These are phyloP conservation scores for Collybia sordida DNA, from an alignment of 768 basidiomycete genomes.

Conservation along the genomic window DNA sequence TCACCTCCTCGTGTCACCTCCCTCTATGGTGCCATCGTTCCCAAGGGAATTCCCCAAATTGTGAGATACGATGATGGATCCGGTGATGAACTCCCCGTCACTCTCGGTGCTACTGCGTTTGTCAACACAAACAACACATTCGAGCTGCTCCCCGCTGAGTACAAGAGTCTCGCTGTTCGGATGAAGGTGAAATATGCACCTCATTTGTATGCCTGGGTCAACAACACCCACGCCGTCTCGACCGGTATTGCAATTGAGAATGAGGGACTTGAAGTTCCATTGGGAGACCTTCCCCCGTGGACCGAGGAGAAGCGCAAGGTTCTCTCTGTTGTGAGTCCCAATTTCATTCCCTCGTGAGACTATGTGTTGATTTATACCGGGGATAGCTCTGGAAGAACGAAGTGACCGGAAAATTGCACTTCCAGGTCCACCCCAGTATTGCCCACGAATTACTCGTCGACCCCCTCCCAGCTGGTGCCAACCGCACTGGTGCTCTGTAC, in stretches of 20 bases:
- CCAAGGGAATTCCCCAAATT: slow-evolving; percentile 60
- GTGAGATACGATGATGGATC: slow-evolving; percentile 85
- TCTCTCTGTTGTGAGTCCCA: slow-evolving; percentile 60
- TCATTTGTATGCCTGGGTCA: slow-evolving; percentile 92
- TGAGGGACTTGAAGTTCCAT: slow-evolving; percentile 69
- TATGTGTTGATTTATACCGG: neutral
- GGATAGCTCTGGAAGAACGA: slow-evolving; percentile 91
- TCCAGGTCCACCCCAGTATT: slow-evolving; percentile 89
- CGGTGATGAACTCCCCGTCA: slow-evolving; percentile 78
- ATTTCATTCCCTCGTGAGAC: neutral
- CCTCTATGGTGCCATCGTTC: slow-evolving; percentile 75
- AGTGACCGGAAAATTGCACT: slow-evolving; percentile 75
- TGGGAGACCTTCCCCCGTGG: slow-evolving; percentile 78
- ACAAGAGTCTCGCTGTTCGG: slow-evolving; percentile 81
- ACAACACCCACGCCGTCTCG: slow-evolving; percentile 64
- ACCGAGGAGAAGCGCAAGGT: slow-evolving; percentile 72
- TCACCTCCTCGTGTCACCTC: slow-evolving; percentile 84
- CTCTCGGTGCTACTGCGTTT: slow-evolving; percentile 86
- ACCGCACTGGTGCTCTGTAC: slow-evolving; percentile 65
- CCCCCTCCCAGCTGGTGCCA: slow-evolving; percentile 64
- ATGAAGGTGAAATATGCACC: slow-evolving; percentile 76
- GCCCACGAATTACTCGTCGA: slow-evolving; percentile 63
- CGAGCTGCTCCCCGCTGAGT: slow-evolving; percentile 63
- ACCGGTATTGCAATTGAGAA: slow-evolving; percentile 85
- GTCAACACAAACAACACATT: slow-evolving; percentile 83